Conservation (phyloP, 1,139 yeast species). For the Protomyces lactucae-debilis region DNA sequence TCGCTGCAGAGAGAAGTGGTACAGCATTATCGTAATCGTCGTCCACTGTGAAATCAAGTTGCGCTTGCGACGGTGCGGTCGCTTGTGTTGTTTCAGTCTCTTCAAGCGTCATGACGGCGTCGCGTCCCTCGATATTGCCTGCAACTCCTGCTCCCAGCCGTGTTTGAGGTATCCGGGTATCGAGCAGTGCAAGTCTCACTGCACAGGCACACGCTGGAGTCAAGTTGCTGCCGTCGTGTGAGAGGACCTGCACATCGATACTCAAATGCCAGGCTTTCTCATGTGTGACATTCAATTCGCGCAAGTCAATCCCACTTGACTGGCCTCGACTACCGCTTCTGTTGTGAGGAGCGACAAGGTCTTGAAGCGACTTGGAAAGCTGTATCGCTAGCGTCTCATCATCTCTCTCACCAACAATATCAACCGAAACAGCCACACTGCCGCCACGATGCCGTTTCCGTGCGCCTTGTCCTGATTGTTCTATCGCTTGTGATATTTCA, state of each 20-base stretch:
- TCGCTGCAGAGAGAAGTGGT: constrained; percentile 6
- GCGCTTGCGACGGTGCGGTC: not conserved
- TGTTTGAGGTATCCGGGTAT: constrained; percentile 18
- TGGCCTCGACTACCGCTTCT: no score
- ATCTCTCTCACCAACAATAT: constrained; percentile 20
- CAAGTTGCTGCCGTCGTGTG: constrained; percentile 13
- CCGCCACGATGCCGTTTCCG: not conserved
- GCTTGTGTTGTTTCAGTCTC: not conserved
- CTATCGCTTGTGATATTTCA: not conserved
- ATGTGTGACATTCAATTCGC: constrained; percentile 2
- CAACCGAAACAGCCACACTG: not conserved
- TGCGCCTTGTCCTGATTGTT: not conserved
- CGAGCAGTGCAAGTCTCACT: constrained; percentile 23
- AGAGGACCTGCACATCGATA: constrained; percentile 13
- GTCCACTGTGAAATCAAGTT: constrained; percentile 14
- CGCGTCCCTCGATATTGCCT: not conserved
- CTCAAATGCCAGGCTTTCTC: constrained; percentile 11
- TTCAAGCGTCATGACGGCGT: not conserved
- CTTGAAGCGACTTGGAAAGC: not conserved
- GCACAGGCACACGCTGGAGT: constrained; percentile 20
- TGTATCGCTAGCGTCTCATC: constrained; percentile 10
- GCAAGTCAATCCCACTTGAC: constrained; percentile 7
- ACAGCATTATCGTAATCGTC: constrained; percentile 19
- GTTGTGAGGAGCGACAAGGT: not conserved
- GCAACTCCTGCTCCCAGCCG: not conserved